phyloP scores from a whole-genome alignment of 192 early-diverging fungal species.

The Coemansia sp. region DNA sequence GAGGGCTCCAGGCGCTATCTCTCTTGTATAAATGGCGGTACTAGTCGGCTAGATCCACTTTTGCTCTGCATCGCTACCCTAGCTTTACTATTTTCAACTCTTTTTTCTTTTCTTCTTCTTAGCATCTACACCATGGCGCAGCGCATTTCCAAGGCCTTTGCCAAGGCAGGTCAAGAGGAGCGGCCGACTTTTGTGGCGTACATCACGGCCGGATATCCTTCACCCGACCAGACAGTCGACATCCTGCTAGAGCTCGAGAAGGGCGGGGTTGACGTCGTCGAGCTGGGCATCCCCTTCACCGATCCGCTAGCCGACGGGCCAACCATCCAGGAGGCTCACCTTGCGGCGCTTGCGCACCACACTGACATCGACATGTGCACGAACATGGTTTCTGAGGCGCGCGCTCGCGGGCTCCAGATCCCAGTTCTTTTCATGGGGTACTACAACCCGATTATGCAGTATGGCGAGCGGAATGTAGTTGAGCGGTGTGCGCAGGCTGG shows the following conservation, averaged over 20 bases:
- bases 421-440: conserved; percentile 99
- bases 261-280: conserved; percentile 95
- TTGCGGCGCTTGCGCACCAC: conserved; percentile 79
- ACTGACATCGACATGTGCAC: conserved; percentile 84
- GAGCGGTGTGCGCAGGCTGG: conserved; percentile 81
- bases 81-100: not conserved
- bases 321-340: conserved; percentile 87
- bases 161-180: conserved; percentile 37
- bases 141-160: conserved; percentile 45
- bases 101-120: too few species aligned
- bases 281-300: conserved; percentile 97
- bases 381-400: conserved; percentile 77
- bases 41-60: not conserved
- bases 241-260: conserved; percentile 84
- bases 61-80: not conserved
- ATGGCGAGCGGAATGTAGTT: conserved; percentile 89
- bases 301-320: conserved; percentile 98
- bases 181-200: conserved; percentile 92
- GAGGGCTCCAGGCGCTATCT: not conserved
- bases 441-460: conserved; percentile 96
- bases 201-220: conserved; percentile 91
- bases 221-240: conserved; percentile 77
- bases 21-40: not conserved
- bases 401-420: conserved; percentile 78
- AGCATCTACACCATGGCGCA: conserved; percentile 25